These are phyloP conservation scores for Sclerotinia spermophila DNA, from an alignment of 2,329 filamentous ascomycete genomes.

Conservation along the genomic window DNA sequence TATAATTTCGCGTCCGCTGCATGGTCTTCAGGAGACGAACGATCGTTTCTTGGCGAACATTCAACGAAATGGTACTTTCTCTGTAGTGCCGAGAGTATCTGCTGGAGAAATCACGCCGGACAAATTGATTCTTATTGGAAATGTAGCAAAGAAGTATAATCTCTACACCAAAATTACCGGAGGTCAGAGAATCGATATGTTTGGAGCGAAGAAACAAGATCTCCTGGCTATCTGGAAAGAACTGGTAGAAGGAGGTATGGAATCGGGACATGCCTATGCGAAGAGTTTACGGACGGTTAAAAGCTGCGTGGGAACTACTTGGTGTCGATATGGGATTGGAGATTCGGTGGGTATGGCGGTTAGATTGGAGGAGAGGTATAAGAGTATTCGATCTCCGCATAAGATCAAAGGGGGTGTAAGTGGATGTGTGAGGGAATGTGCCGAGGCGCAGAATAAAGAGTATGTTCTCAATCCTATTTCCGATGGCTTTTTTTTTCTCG, in stretches of 20 bases:
- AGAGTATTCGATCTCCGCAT: slow-evolving; percentile 82
- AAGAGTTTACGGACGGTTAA: slow-evolving; percentile 88
- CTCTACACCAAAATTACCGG: slow-evolving; percentile 92
- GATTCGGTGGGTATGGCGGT: slow-evolving; percentile 91
- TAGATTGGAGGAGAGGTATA: slow-evolving; percentile 83
- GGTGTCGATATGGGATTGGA: slow-evolving; percentile 85
- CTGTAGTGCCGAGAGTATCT: slow-evolving; percentile 77
- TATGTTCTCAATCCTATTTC: slow-evolving; percentile 40
- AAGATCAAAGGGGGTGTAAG: slow-evolving; percentile 90
- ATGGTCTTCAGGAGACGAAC: slow-evolving; percentile 86
- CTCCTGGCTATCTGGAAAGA: slow-evolving; percentile 77
- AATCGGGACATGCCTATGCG: slow-evolving; percentile 86
- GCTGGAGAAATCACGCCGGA: slow-evolving; percentile 86
- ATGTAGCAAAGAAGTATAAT: slow-evolving; percentile 77
- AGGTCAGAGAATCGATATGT: slow-evolving; percentile 89
- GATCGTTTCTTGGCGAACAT: slow-evolving; percentile 87
- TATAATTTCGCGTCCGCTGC: slow-evolving; percentile 65
- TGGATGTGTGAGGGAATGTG: slow-evolving; percentile 88
- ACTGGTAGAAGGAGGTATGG: slow-evolving; percentile 80
- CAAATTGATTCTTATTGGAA: slow-evolving; percentile 77
- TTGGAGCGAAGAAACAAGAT: slow-evolving; percentile 85
- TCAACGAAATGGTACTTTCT: slow-evolving; percentile 87
- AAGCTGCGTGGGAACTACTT: slow-evolving; percentile 85
- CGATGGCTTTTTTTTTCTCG: neutral
- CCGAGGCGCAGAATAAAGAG: slow-evolving; percentile 91